phyloP scores from a whole-genome alignment of 2,329 filamentous ascomycete species.

The Pseudocercospora cruenta region DNA sequence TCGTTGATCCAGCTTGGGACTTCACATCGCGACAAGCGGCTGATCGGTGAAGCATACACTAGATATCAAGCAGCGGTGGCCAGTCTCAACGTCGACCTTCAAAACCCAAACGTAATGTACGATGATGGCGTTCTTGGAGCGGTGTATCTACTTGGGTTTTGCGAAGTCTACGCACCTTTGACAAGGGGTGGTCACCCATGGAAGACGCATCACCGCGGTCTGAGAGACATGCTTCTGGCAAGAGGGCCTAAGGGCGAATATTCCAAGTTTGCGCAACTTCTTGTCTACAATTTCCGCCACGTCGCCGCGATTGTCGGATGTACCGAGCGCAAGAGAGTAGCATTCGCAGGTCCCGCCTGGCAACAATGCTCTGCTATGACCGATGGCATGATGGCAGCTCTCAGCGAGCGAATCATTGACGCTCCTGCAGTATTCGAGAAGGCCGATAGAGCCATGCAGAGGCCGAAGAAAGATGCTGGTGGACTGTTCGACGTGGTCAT shows the following conservation, averaged over 20 bases:
- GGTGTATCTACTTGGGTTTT: conserved; percentile 13
- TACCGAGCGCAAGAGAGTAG: conserved; percentile 3
- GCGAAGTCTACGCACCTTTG: conserved; percentile 9
- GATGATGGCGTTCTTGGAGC: conserved; percentile 16
- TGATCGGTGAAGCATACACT: conserved; percentile 11
- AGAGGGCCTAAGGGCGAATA: conserved; percentile 11
- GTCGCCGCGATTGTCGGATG: conserved; percentile 7
- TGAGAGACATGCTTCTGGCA: conserved; percentile 12
- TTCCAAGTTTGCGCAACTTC: conserved; percentile 10
- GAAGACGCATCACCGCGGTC: conserved; percentile 8
- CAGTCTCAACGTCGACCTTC: conserved; percentile 11
- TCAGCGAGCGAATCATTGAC: conserved; percentile 14
- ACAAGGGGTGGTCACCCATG: background rate
- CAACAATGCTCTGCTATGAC: conserved; percentile 11
- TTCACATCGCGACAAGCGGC: conserved; percentile 5
- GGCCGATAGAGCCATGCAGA: conserved; percentile 7
- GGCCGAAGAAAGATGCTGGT: background rate
- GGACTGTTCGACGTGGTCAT: background rate
- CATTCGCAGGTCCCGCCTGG: conserved; percentile 10
- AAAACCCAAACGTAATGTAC: conserved; percentile 9
- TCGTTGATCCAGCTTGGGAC: conserved; percentile 12
- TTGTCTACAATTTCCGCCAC: conserved; percentile 14
- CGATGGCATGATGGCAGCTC: conserved; percentile 9
- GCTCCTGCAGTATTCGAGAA: conserved; percentile 7
- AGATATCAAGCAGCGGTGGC: conserved; percentile 14